These are phyloP conservation scores for Sonneratia alba DNA, from an alignment of 345 rosid genomes.

Conservation along the genomic window DNA sequence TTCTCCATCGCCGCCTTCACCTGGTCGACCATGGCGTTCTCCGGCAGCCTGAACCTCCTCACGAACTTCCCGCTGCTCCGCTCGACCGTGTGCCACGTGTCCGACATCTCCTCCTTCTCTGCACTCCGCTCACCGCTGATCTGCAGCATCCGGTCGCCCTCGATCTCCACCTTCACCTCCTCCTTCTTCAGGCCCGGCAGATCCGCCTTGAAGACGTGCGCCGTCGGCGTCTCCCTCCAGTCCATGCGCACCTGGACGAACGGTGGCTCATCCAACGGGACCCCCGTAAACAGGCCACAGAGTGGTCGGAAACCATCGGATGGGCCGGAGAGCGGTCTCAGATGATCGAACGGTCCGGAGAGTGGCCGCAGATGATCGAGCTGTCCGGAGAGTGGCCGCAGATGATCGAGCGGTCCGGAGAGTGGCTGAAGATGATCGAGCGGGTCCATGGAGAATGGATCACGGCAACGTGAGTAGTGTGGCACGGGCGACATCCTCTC, in stretches of 20 bases:
- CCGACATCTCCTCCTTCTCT: conserved; percentile 27
- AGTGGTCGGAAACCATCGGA: not conserved
- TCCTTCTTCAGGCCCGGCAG: conserved; percentile 34
- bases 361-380: too few relatives aligned
- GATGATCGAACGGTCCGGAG: too few relatives aligned
- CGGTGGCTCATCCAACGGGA: conserved; percentile 14
- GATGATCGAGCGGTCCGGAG: too few relatives aligned
- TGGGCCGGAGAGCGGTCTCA: not conserved
- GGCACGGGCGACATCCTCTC: not conserved
- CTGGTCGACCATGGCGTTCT: conserved; percentile 26
- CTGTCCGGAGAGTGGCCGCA: too few relatives aligned
- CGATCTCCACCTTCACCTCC: conserved; percentile 31
- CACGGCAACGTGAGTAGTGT: not conserved
- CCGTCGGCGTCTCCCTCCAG: conserved; percentile 36
- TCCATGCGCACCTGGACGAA: conserved; percentile 17
- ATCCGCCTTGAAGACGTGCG: conserved; percentile 33
- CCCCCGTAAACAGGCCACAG: not conserved
- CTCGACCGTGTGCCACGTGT: conserved; percentile 34
- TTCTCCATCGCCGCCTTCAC: conserved; percentile 32
- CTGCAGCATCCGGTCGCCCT: conserved; percentile 24
- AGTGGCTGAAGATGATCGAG: too few relatives aligned
- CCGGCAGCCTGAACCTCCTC: conserved; percentile 35
- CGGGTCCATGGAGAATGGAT: too few relatives aligned
- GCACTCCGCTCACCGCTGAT: conserved; percentile 28
- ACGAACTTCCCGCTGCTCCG: conserved; percentile 23